These are phyloP conservation scores for Penicillium crystallinum DNA, from an alignment of 495 filamentous ascomycete genomes.

Conservation along the genomic window DNA sequence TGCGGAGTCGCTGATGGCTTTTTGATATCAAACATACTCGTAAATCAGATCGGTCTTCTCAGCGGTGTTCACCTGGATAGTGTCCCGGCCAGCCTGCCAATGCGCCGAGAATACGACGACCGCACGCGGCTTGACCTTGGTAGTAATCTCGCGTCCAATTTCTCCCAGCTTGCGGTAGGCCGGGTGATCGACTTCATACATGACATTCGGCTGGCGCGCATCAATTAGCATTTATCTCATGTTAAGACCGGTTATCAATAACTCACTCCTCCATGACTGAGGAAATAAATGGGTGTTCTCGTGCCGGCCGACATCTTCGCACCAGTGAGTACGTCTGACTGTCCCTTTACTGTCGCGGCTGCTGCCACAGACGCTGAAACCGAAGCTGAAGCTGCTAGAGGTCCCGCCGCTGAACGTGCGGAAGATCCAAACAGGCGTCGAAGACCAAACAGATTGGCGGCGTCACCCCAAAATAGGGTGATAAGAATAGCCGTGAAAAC, in stretches of 20 bases:
- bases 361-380: neutral
- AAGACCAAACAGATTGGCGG: slow-evolving; percentile 32
- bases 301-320: slow-evolving; percentile 7
- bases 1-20: neutral
- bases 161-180: slow-evolving; percentile 62
- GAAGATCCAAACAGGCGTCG: slow-evolving; percentile 22
- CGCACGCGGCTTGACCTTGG: slow-evolving; percentile 71
- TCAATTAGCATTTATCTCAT: neutral
- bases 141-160: slow-evolving; percentile 75
- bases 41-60: slow-evolving; percentile 72
- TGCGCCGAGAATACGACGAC: slow-evolving; percentile 85
- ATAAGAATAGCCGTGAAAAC: slow-evolving; percentile 14
- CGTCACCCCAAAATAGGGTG: slow-evolving; percentile 12
- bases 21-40: slow-evolving; percentile 52
- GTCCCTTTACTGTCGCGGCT: neutral
- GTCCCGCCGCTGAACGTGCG: slow-evolving; percentile 5
- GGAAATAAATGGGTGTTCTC: slow-evolving; percentile 68
- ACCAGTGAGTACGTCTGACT: neutral
- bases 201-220: slow-evolving; percentile 58
- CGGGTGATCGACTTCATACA: slow-evolving; percentile 69
- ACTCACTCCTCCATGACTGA: slow-evolving; percentile 73
- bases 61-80: slow-evolving; percentile 67
- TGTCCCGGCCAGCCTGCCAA: slow-evolving; percentile 61
- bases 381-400: slow-evolving; percentile 1
- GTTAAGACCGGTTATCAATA: neutral